Conservation (phyloP, 139 green algal genomes). For the Gonium pectorale region DNA sequence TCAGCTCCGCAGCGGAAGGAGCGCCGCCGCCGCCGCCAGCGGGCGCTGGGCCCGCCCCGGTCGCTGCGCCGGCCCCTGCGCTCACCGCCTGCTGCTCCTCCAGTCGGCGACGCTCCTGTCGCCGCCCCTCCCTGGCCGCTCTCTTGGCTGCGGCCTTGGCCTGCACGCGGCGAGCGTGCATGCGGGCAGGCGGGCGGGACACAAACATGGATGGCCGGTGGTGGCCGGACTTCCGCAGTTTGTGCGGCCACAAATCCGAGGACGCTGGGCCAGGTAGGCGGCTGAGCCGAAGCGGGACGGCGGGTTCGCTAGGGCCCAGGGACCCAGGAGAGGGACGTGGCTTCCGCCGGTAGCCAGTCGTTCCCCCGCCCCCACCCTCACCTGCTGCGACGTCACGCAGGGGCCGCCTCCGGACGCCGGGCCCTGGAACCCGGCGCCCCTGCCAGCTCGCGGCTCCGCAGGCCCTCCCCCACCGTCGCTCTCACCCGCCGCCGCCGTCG, state of each 20-base stretch:
- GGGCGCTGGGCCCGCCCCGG: background rate
- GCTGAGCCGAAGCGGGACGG: too few species aligned
- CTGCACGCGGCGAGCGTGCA: too few species aligned
- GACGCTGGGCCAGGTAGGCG: too few species aligned
- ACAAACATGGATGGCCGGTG: too few species aligned
- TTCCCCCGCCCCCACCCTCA: background rate
- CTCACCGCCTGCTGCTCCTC: background rate
- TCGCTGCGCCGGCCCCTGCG: background rate
- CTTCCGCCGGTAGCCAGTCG: too few species aligned
- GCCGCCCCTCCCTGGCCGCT: slow-evolving; percentile 47
- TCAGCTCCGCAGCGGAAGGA: background rate
- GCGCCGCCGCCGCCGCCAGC: background rate
- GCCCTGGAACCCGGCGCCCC: background rate
- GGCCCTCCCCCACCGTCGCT: background rate
- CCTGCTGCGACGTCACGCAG: slow-evolving; percentile 8
- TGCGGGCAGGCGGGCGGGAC: too few species aligned
- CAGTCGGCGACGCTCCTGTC: slow-evolving; percentile 19
- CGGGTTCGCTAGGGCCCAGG: too few species aligned
- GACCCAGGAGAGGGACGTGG: too few species aligned
- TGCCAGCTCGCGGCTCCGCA: background rate
- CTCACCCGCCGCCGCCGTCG: background rate
- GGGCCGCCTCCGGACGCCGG: background rate
- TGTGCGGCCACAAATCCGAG: too few species aligned
- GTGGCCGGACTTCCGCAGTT: too few species aligned
- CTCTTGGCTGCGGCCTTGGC: slow-evolving; percentile 49